These are phyloP conservation scores for Aspergillus nomiae DNA, from an alignment of 2,329 filamentous ascomycete genomes.

Conservation along the genomic window DNA sequence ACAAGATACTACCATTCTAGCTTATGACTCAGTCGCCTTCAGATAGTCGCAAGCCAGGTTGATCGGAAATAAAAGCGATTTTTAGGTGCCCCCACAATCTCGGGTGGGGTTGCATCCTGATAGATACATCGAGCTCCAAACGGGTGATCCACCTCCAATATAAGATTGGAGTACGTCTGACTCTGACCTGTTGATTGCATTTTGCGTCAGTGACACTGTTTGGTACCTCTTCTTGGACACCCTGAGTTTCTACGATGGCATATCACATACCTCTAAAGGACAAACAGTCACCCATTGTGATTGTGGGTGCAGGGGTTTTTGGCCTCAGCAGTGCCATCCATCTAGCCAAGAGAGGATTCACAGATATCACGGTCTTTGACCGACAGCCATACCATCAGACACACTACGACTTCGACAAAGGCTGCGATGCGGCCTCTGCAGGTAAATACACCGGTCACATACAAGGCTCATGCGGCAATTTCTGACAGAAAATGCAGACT, in stretches of 20 bases:
- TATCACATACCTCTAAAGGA: not conserved
- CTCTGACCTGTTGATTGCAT: not conserved
- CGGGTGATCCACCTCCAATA: not conserved
- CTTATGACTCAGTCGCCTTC: too few relatives aligned
- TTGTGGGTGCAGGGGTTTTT: conserved; percentile 48
- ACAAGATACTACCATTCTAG: too few relatives aligned
- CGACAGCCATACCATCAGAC: conserved; percentile 46
- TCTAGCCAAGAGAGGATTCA: conserved; percentile 49
- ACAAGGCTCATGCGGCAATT: conserved; percentile 38
- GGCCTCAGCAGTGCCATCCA: conserved; percentile 49
- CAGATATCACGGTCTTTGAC: conserved; percentile 52
- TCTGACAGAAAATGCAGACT: conserved; percentile 27
- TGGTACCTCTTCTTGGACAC: not conserved
- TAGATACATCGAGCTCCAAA: not conserved
- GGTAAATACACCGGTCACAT: conserved; percentile 23
- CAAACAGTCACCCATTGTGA: conserved; percentile 33
- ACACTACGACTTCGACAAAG: conserved; percentile 44
- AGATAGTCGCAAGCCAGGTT: too few relatives aligned
- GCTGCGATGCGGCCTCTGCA: conserved; percentile 49
- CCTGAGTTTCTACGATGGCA: not conserved
- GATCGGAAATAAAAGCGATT: too few relatives aligned
- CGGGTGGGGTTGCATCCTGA: too few relatives aligned
- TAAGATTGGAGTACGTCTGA: not conserved
- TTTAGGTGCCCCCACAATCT: too few relatives aligned
- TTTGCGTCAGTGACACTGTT: not conserved